Conservation (phyloP, 208 protist genomes). For the Tritrichomonas musculus region DNA sequence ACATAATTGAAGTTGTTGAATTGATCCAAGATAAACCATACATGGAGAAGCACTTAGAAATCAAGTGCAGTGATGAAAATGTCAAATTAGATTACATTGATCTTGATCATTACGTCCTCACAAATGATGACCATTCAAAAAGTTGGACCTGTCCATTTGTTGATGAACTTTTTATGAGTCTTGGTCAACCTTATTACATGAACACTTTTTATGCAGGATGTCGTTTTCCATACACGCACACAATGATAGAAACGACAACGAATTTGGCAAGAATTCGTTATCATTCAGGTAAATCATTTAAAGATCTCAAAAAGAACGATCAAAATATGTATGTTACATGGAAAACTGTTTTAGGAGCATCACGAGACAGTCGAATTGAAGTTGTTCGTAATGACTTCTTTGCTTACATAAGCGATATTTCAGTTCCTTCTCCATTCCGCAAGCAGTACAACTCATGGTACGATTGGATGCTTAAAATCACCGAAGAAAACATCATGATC, state of each 20-base stretch:
- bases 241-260: background rate
- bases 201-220: background rate
- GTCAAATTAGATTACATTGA: background rate
- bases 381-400: background rate
- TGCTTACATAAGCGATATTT: background rate
- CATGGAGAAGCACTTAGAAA: background rate
- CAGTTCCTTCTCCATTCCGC: background rate
- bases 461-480: background rate
- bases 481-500: background rate
- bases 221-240: background rate
- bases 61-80: background rate
- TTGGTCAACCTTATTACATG: background rate
- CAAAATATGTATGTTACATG: background rate
- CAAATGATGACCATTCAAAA: background rate
- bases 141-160: background rate
- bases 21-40: background rate
- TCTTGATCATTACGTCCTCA: background rate
- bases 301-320: background rate
- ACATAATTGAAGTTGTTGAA: background rate
- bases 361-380: background rate
- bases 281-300: background rate
- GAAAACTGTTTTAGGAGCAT: background rate
- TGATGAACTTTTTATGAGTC: background rate
- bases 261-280: background rate
- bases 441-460: conserved; percentile 29